phyloP scores from a whole-genome alignment of 257 asterid genomes.

The Dorcoceras hygrometricum region DNA sequence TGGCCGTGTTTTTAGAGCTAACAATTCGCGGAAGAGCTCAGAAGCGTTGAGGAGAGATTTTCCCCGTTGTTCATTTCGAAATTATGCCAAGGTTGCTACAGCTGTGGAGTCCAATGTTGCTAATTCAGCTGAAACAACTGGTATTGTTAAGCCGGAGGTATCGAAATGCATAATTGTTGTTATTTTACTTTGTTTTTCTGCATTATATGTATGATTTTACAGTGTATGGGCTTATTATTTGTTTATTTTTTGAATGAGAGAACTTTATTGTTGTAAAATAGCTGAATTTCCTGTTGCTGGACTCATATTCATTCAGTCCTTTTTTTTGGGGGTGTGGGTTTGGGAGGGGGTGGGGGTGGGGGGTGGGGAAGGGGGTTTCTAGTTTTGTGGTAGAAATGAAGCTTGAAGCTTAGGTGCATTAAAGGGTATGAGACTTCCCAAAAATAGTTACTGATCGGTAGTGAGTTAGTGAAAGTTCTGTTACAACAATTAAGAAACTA shows the following conservation, averaged over 20 bases:
- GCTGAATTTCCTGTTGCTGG: neutral
- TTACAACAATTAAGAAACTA: neutral
- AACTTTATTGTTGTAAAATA: neutral
- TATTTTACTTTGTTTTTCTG: neutral
- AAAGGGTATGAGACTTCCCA: neutral
- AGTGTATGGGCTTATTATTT: neutral
- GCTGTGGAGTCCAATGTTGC: slow-evolving; percentile 38
- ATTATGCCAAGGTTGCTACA: slow-evolving; percentile 55
- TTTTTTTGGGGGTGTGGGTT: neutral
- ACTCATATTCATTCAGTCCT: neutral
- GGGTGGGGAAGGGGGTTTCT: neutral
- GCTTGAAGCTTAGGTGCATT: slow-evolving; percentile 15
- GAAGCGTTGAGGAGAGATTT: slow-evolving; percentile 34
- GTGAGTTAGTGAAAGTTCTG: neutral
- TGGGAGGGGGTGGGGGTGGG: too few relatives aligned
- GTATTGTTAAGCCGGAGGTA: slow-evolving; percentile 42
- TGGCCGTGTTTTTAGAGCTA: slow-evolving; percentile 36
- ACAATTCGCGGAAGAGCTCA: slow-evolving; percentile 26
- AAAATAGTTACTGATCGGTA: slow-evolving; percentile 3
- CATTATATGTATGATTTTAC: neutral
- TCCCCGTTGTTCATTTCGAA: slow-evolving; percentile 29
- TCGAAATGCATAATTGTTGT: neutral
- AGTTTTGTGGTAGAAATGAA: slow-evolving; percentile 3
- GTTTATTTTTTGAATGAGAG: neutral
- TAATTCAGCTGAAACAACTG: slow-evolving; percentile 24